A percentile compares a stretch with the other conserved stretches of the same genome.
Evolutionary conservation across 1,284 basidiomycete species (phyloP).

Genomic region (Mycosarcoma maydis): DNA sequence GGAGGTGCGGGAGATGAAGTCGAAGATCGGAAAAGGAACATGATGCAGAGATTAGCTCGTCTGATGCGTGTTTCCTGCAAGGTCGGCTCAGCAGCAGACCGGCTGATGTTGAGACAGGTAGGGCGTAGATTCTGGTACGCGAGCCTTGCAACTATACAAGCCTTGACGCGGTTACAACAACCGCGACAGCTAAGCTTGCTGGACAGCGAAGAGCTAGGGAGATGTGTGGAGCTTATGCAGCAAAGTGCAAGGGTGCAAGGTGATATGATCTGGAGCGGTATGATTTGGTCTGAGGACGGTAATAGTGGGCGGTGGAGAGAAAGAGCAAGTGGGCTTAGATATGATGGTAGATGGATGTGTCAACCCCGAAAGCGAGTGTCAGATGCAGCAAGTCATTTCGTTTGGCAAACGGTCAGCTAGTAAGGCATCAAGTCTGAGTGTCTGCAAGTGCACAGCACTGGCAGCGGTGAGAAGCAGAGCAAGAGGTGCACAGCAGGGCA

Average conservation of each 20-base stretch:
- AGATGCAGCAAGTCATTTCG: conserved; percentile 23
- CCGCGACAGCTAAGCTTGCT: neutral
- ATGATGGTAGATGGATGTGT: conserved; percentile 42
- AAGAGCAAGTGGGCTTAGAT: conserved; percentile 1
- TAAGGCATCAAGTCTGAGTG: too few relatives aligned
- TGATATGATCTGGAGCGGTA: conserved; percentile 2
- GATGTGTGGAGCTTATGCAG: too few relatives aligned
- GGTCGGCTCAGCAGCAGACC: neutral
- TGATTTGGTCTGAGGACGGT: neutral
- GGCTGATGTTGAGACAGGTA: conserved; percentile 8
- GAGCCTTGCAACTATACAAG: neutral
- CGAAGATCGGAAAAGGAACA: conserved; percentile 43
- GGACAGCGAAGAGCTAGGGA: too few relatives aligned
- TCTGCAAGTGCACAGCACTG: too few relatives aligned
- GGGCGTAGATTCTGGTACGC: neutral
- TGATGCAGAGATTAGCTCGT: conserved; percentile 17
- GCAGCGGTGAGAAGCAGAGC: too few relatives aligned
- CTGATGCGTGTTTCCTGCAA: conserved; percentile 12
- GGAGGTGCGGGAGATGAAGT: conserved; percentile 22
- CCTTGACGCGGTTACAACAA: neutral
- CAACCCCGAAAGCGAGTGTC: conserved; percentile 34
- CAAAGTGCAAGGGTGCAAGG: neutral
- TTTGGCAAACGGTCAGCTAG: neutral
- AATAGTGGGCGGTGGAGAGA: conserved; percentile 3
- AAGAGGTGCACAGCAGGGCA: too few relatives aligned